Percentiles rank a stretch among this genome's conserved stretches.
These are phyloP conservation scores for Cicer chorassanicum DNA, from an alignment of 306 rosid species.

Conservation along the genomic window DNA sequence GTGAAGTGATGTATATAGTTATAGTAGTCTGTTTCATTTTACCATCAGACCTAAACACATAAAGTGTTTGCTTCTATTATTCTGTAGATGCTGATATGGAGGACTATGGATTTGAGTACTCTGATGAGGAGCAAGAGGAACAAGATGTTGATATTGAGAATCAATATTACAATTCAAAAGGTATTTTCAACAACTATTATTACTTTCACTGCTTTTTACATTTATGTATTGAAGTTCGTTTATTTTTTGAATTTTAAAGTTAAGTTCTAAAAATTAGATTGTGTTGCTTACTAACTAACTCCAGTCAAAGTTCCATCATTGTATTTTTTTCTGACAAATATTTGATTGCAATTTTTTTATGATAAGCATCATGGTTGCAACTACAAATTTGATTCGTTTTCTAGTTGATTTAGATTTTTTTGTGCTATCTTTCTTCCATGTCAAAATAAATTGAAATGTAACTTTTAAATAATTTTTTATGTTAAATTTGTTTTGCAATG, in stretches of 20 bases:
- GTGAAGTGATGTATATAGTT: conserved; percentile 3
- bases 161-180: conserved; percentile 96
- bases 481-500: conserved; percentile 10
- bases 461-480: not conserved
- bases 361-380: conserved; percentile 28
- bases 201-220: conserved; percentile 8
- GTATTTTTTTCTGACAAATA: not conserved
- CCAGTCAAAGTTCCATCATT: conserved; percentile 23
- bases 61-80: conserved; percentile 30
- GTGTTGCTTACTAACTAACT: conserved; percentile 30
- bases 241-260: conserved; percentile 13
- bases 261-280: not conserved
- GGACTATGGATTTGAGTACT: conserved; percentile 96
- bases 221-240: conserved; percentile 28
- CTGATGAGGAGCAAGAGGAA: conserved; percentile 99
- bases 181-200: conserved; percentile 43
- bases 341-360: conserved; percentile 20
- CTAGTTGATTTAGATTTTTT: conserved; percentile 28
- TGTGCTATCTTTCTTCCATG: conserved; percentile 33
- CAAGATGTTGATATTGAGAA: conserved; percentile 98
- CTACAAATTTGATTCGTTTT: conserved; percentile 8
- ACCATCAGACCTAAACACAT: not conserved
- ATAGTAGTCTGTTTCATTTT: conserved; percentile 17
- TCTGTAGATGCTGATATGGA: conserved; percentile 96
- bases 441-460: conserved; percentile 26